Evolutionary conservation across 345 rosid genomes (phyloP).

Genomic region (Gossypium anomalum): DNA sequence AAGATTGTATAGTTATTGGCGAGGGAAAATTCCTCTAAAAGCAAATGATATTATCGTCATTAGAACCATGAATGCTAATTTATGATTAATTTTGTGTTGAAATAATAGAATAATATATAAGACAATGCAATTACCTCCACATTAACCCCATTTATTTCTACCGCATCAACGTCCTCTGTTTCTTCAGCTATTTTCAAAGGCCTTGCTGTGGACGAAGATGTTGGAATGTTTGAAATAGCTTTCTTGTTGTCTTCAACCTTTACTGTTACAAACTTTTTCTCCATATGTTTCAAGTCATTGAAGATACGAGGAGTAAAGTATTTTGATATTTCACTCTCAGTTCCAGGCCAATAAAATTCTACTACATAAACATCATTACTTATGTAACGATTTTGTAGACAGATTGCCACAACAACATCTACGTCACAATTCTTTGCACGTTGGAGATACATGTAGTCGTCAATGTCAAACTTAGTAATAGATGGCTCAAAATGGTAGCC

Average conservation of each 20-base stretch:
- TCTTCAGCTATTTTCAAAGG: too few relatives aligned
- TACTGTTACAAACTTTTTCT: neutral
- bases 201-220: too few relatives aligned
- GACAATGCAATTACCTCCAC: neutral
- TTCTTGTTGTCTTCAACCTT: neutral
- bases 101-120: too few relatives aligned
- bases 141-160: neutral
- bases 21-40: neutral
- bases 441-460: too few relatives aligned
- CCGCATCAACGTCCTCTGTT: neutral
- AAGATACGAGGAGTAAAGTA: neutral
- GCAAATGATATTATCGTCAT: neutral
- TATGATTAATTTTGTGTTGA: too few relatives aligned
- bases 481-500: neutral
- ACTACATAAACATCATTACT: neutral
- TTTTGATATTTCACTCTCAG: too few relatives aligned
- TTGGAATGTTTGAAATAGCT: neutral
- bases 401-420: neutral
- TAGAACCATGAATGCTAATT: neutral
- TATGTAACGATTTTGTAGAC: neutral
- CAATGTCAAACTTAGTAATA: neutral
- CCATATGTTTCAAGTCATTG: neutral
- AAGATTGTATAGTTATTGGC: too few relatives aligned
- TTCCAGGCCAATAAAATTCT: neutral
- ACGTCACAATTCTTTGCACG: too few relatives aligned